phyloP scores from a whole-genome alignment of 1,284 basidiomycete genomes.

The Sphaerobolus stellatus region DNA sequence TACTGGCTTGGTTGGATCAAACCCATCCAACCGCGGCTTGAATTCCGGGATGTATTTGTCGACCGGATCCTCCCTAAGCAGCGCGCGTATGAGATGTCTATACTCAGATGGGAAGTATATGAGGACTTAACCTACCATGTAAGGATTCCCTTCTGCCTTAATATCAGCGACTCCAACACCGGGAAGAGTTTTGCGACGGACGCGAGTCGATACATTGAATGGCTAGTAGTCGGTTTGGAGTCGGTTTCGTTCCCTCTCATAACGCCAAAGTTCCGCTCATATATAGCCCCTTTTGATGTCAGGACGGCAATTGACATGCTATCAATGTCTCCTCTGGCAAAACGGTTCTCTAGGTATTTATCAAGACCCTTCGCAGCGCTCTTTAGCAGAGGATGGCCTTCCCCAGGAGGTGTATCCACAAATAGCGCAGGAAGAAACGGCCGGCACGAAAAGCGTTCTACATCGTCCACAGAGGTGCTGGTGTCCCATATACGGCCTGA shows the following conservation, averaged over 20 bases:
- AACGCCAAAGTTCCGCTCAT: constrained; percentile 37
- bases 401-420: constrained; percentile 1
- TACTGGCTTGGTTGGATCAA: background rate
- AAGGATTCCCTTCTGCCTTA: constrained; percentile 43
- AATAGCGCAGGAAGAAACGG: constrained; percentile 11
- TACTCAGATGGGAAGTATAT: background rate
- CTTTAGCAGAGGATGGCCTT: background rate
- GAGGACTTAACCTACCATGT: constrained; percentile 34
- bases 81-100: background rate
- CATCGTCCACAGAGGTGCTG: background rate
- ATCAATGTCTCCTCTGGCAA: constrained; percentile 35
- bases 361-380: background rate
- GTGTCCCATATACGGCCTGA: too few species aligned
- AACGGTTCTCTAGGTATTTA: background rate
- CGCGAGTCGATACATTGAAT: constrained; percentile 49
- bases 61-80: constrained; percentile 43
- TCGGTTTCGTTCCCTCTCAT: constrained; percentile 47
- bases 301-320: constrained; percentile 42
- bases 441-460: constrained; percentile 5
- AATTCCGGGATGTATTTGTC: constrained; percentile 40
- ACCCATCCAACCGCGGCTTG: constrained; percentile 15
- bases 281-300: constrained; percentile 38
- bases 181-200: constrained; percentile 51
- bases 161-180: constrained; percentile 44
- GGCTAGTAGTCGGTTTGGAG: constrained; percentile 28